Evolutionary conservation across 169 alveolate genomes (phyloP).

Genomic region (Fabrea salina): DNA sequence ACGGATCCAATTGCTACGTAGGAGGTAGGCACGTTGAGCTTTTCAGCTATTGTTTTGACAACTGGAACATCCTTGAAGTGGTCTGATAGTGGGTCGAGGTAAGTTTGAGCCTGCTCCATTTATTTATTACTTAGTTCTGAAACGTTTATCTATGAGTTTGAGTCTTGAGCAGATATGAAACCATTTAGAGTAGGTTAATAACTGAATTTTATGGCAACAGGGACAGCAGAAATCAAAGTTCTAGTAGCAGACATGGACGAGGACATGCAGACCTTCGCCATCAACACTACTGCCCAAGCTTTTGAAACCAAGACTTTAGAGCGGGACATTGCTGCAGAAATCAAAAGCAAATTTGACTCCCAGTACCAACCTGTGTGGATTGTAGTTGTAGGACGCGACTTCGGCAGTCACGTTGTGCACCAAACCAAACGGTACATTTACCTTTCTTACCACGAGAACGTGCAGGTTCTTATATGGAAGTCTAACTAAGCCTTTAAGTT

Average conservation of each 20-base stretch:
- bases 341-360: slow-evolving; percentile 48
- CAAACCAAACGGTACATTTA: slow-evolving; percentile 56
- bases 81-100: background rate
- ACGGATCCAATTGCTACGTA: background rate
- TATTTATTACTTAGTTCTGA: too few species aligned
- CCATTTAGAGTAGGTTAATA: too few species aligned
- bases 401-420: slow-evolving; percentile 63
- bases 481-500: slow-evolving; percentile 42
- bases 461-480: slow-evolving; percentile 59
- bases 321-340: slow-evolving; percentile 46
- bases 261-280: slow-evolving; percentile 23
- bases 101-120: too few species aligned
- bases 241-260: slow-evolving; percentile 34
- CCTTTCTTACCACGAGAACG: slow-evolving; percentile 48
- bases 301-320: slow-evolving; percentile 51
- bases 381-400: slow-evolving; percentile 58
- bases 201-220: background rate
- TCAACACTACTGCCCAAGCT: slow-evolving; percentile 37
- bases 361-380: slow-evolving; percentile 49
- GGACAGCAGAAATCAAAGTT: background rate
- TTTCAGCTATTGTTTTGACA: background rate
- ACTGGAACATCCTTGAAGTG: slow-evolving; percentile 1
- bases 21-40: background rate
- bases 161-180: too few species aligned
- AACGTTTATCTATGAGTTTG: too few species aligned